Base-by-base conservation (phyloP, 2,329 filamentous ascomycete genomes). In the Lasiodiplodia sp. region DNA sequence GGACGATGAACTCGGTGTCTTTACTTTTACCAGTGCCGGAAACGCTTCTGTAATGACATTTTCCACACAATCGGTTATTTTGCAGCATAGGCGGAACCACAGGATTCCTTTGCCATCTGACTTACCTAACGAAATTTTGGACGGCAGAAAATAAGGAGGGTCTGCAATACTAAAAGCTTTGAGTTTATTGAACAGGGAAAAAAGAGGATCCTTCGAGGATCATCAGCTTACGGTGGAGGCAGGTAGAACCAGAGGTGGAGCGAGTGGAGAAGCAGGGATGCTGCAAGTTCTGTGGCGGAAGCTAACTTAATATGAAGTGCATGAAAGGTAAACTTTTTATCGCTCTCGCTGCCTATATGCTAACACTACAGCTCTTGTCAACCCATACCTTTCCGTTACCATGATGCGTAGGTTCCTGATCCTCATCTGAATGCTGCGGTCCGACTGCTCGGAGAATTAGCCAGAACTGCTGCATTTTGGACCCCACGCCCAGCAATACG, bases 401-500 rank as follows among this genome's bases (percentile, higher is more conserved):
- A 47, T 1, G 44, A 21, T 10, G n/a, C n/a, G 44, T n/a, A 47
- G n/a, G 3, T 8, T 47, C 10, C 40, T 7, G 6, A 1, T 18
- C 2, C 18, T 18, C 16, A 18, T 18, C 18, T 44, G 14, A 44
- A 18, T 44, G 6, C 40, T 11, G n/a, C 12, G n/a, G 44, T 21
- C 44, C 44, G 10, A 47, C 44, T 34, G 3, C 31, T 8, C 44
- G 51, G 51, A 53, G 21, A 53, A 28, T 10, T 28, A 21, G 25
- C 18, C 21, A 53, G 31, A 34, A 34, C 23, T 34, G 28, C 28
- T 31, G 57, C 31, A 12, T 34, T 49, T 62, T 23, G 58, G 58
- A 62, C 58, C 58, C 58, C 58, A 62, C 21, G 28, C 40, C 58
- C 49, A 60, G 12, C 58, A 25, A 25, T 49, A 16, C 28, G 40